Evolutionary conservation across 2,329 filamentous ascomycete genomes (phyloP).

Genomic region (Didymella exigua): DNA sequence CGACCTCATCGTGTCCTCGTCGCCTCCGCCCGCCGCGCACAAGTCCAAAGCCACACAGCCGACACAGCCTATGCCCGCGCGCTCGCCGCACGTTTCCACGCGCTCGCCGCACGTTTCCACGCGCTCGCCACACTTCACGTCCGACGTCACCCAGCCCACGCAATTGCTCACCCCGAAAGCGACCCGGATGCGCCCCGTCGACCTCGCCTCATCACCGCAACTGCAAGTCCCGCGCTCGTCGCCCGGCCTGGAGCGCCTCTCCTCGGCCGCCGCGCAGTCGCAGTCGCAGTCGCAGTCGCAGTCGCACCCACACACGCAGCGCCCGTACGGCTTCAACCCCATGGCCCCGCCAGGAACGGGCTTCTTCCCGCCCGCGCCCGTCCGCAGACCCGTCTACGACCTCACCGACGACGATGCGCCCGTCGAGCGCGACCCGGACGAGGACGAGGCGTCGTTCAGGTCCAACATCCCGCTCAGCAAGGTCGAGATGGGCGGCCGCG

Average conservation of each 20-base stretch:
- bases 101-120: conserved; percentile 35
- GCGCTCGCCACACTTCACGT: conserved; percentile 37
- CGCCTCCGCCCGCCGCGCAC: conserved; percentile 53
- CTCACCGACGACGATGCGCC: conserved; percentile 54
- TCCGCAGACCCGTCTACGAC: conserved; percentile 48
- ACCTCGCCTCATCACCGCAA: conserved; percentile 39
- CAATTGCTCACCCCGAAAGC: conserved; percentile 59
- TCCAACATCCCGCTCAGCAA: conserved; percentile 67
- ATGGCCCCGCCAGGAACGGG: conserved; percentile 81
- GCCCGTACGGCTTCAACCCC: conserved; percentile 65
- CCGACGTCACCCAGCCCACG: conserved; percentile 62
- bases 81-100: conserved; percentile 35
- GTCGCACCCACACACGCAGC: conserved; percentile 67
- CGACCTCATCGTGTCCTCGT: conserved; percentile 33
- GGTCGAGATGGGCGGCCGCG: conserved; percentile 49
- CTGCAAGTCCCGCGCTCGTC: conserved; percentile 92
- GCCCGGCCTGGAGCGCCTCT: conserved; percentile 57
- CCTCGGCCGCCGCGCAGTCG: conserved; percentile 50
- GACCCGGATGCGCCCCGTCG: conserved; percentile 33
- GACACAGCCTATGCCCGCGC: conserved; percentile 35
- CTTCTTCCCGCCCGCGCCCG: conserved; percentile 57
- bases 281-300: conserved; percentile 37
- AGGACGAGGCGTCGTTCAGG: conserved; percentile 48
- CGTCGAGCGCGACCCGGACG: conserved; percentile 56
- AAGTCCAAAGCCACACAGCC: conserved; percentile 56